phyloP scores from a whole-genome alignment of 1,284 basidiomycete genomes.

The Pseudozyma sp. region DNA sequence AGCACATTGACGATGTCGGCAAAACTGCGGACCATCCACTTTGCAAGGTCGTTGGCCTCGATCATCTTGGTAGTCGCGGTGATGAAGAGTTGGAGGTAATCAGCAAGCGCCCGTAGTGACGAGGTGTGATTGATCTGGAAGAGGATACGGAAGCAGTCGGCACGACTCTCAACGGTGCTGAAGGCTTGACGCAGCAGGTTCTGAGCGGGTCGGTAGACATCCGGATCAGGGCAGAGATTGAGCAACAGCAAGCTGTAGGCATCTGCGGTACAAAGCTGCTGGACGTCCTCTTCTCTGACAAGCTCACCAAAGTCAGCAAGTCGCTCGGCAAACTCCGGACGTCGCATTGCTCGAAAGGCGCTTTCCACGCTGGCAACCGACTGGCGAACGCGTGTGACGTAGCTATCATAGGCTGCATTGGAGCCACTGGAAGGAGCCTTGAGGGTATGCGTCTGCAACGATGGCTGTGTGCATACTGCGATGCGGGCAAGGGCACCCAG shows the following conservation, averaged over 20 bases:
- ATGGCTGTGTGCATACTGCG: conserved; percentile 41
- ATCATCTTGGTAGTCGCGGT: conserved; percentile 39
- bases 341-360: conserved; percentile 39
- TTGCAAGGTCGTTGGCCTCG: conserved; percentile 59
- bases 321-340: conserved; percentile 36
- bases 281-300: conserved; percentile 39
- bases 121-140: conserved; percentile 45
- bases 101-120: conserved; percentile 43
- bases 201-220: conserved; percentile 56
- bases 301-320: conserved; percentile 53
- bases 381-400: conserved; percentile 41
- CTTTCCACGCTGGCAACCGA: conserved; percentile 40
- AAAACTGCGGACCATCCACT: conserved; percentile 60
- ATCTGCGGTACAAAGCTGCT: conserved; percentile 48
- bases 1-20: conserved; percentile 65
- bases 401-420: conserved; percentile 31
- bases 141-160: conserved; percentile 60
- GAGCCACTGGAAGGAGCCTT: conserved; percentile 22
- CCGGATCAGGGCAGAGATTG: conserved; percentile 54
- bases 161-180: conserved; percentile 50
- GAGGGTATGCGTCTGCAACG: conserved; percentile 48
- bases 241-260: conserved; percentile 49
- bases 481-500: conserved; percentile 42
- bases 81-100: conserved; percentile 53
- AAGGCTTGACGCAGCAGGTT: conserved; percentile 59